Conservation (phyloP, 345 rosid species). For the Arabidopsis thaliana region DNA sequence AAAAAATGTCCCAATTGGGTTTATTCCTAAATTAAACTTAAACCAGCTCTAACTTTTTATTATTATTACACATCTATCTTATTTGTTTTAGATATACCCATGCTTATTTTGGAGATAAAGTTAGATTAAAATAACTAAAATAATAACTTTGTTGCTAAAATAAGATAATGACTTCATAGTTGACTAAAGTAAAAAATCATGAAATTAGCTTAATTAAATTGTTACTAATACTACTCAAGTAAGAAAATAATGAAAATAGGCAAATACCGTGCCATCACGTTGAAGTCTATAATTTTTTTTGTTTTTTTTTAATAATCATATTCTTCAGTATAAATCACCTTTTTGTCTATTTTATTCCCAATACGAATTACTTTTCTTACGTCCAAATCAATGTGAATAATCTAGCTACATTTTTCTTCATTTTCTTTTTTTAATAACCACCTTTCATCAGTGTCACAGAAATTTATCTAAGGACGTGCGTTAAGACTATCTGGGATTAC, state of each 20-base stretch:
- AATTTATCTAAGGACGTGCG: neutral
- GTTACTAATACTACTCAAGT: too few relatives aligned
- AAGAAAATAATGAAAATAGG: too few relatives aligned
- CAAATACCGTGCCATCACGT: slow-evolving; percentile 36
- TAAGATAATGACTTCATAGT: slow-evolving; percentile 6
- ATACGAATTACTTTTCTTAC: neutral
- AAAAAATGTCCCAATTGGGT: neutral
- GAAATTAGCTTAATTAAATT: neutral
- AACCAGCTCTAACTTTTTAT: neutral
- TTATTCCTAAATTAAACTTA: neutral
- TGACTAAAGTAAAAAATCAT: neutral
- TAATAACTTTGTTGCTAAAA: neutral
- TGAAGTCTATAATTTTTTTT: neutral
- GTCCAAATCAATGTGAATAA: slow-evolving; percentile 1
- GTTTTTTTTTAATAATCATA: neutral
- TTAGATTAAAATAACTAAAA: neutral
- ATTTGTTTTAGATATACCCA: neutral
- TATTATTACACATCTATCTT: neutral
- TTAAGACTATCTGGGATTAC: slow-evolving; percentile 1
- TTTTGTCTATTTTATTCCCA: too few relatives aligned
- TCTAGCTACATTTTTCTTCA: neutral
- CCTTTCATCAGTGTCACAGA: neutral
- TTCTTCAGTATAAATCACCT: too few relatives aligned
- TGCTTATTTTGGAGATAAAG: neutral
- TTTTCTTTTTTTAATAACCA: neutral